A percentile compares a stretch with the other conserved stretches of the same genome.
Evolutionary conservation across 225 moss, liverwort and hornwort genomes (phyloP).

Genomic region (Neckera pumila): DNA sequence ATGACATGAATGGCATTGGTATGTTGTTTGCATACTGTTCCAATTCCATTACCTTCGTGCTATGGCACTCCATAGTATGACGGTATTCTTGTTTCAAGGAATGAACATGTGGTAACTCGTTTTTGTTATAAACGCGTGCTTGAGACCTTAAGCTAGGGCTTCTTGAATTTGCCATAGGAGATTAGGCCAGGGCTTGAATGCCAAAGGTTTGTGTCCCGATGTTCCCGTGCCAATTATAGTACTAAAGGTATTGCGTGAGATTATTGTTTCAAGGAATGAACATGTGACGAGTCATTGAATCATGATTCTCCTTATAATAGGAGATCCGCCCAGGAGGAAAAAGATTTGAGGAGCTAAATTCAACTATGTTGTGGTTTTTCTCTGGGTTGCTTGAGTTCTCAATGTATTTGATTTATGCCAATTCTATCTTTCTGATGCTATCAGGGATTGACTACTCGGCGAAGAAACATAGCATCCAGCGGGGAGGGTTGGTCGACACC

Average conservation of each 20-base stretch:
- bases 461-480: conserved; percentile 87
- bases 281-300: not conserved
- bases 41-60: not conserved
- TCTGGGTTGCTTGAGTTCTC: not conserved
- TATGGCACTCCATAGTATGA: not conserved
- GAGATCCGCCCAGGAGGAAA: no score
- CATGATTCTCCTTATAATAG: not conserved
- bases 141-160: not conserved
- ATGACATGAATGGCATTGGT: conserved; percentile 54
- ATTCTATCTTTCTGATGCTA: not conserved
- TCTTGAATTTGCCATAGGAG: not conserved
- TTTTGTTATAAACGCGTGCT: not conserved
- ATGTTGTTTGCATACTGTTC: not conserved
- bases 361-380: not conserved
- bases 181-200: not conserved
- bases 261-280: not conserved
- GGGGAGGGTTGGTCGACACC: conserved; percentile 76
- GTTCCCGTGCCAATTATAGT: not conserved
- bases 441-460: conserved; percentile 79
- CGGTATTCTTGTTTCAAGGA: not conserved
- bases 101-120: not conserved
- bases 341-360: not conserved
- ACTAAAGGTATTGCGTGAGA: not conserved
- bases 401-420: not conserved
- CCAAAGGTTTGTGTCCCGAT: conserved; percentile 7